Evolutionary conservation across 345 rosid species (phyloP).

Genomic region (Hypericum androsaemum): DNA sequence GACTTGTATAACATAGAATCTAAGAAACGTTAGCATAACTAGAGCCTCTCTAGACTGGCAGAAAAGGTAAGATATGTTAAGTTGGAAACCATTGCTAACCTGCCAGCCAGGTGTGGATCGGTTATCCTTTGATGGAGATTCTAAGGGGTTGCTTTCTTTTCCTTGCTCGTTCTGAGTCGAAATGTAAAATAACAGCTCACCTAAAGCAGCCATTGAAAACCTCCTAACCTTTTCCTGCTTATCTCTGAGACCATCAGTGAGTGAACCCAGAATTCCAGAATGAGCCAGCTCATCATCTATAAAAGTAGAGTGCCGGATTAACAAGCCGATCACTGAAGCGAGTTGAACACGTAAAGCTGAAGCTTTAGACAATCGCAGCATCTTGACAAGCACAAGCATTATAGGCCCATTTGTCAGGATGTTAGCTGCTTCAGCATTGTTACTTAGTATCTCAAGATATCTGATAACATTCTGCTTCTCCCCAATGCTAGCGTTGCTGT

Average conservation of each 20-base stretch:
- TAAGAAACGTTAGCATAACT: too few relatives aligned
- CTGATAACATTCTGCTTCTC: conserved; percentile 89
- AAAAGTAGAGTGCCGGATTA: conserved; percentile 84
- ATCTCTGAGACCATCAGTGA: conserved; percentile 84
- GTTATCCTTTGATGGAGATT: conserved; percentile 79
- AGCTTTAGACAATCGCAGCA: conserved; percentile 80
- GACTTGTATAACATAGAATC: too few relatives aligned
- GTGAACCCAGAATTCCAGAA: conserved; percentile 84
- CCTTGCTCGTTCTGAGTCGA: conserved; percentile 83
- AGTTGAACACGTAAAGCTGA: conserved; percentile 82
- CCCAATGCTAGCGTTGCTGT: conserved; percentile 53
- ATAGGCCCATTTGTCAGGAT: conserved; percentile 85
- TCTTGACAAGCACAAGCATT: conserved; percentile 85
- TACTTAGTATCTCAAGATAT: conserved; percentile 83
- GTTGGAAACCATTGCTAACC: conserved; percentile 36
- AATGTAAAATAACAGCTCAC: conserved; percentile 87
- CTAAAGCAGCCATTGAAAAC: conserved; percentile 95
- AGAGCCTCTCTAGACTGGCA: neutral
- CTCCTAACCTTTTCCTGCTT: conserved; percentile 91
- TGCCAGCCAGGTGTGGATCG: conserved; percentile 73
- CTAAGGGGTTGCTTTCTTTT: conserved; percentile 49
- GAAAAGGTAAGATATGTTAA: conserved; percentile 4
- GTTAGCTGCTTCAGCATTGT: conserved; percentile 83
- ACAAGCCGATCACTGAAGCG: conserved; percentile 82
- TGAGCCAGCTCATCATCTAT: conserved; percentile 77